A percentile compares a stretch with the other conserved stretches of the same genome.
Conservation (phyloP, 768 basidiomycete genomes). For the Rossbeevera mucosa region DNA sequence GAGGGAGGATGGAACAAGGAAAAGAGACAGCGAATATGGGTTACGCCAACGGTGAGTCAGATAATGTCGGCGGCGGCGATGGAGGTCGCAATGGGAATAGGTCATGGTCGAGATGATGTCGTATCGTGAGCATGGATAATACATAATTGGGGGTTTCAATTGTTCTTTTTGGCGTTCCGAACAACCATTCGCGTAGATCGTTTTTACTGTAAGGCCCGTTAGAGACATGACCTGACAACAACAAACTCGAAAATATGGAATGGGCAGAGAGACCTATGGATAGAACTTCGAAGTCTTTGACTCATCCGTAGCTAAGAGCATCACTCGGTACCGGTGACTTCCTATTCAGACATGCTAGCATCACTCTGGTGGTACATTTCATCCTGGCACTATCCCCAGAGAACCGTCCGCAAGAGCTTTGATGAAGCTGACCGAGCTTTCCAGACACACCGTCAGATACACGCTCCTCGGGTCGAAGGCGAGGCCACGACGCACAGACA, state of each 20-base stretch:
- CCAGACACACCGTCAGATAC: too few species aligned
- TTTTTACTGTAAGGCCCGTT: neutral
- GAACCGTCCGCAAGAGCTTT: too few species aligned
- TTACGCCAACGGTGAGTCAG: slow-evolving; percentile 12
- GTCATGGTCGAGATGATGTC: neutral
- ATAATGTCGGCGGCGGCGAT: slow-evolving; percentile 12
- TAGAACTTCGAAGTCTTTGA: neutral
- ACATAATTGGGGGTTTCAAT: too few species aligned
- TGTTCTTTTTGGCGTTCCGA: neutral
- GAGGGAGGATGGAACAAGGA: neutral
- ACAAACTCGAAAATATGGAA: neutral
- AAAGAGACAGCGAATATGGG: neutral
- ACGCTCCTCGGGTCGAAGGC: too few species aligned
- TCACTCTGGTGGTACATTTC: too few species aligned
- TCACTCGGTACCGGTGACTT: neutral
- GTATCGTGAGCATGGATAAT: neutral
- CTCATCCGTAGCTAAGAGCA: neutral
- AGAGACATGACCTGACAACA: neutral
- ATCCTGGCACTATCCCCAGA: neutral
- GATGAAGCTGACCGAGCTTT: too few species aligned
- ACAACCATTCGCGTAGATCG: neutral
- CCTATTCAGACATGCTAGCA: too few species aligned
- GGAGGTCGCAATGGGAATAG: neutral
- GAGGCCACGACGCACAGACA: too few species aligned
- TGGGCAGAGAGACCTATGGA: neutral